phyloP scores from a whole-genome alignment of 2,329 filamentous ascomycete genomes.

The Epichloe aotearoae region DNA sequence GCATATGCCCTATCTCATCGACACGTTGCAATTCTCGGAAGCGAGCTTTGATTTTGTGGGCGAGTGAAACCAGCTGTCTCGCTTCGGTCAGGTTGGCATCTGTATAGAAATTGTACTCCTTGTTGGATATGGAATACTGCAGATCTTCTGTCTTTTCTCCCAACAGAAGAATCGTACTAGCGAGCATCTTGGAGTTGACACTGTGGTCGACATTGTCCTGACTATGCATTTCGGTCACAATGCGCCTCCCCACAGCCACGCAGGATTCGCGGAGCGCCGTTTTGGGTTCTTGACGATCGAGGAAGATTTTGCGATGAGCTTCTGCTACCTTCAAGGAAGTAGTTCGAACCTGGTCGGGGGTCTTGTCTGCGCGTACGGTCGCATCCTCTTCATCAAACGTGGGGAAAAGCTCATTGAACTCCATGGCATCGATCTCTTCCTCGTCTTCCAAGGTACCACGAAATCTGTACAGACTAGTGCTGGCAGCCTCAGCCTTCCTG shows the following conservation, averaged over 20 bases:
- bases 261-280: conserved; percentile 32
- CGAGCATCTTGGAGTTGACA: conserved; percentile 44
- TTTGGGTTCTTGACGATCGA: conserved; percentile 25
- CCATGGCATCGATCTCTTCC: conserved; percentile 59
- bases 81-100: conserved; percentile 66
- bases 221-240: conserved; percentile 16
- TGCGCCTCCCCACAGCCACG: conserved; percentile 28
- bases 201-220: conserved; percentile 19
- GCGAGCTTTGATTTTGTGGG: conserved; percentile 54
- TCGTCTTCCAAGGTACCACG: conserved; percentile 64
- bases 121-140: conserved; percentile 23
- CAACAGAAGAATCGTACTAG: conserved; percentile 52
- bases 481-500: conserved; percentile 58
- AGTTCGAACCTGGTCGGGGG: conserved; percentile 31
- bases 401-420: conserved; percentile 73
- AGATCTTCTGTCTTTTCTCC: conserved; percentile 42
- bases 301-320: conserved; percentile 43
- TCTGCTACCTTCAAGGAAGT: conserved; percentile 49
- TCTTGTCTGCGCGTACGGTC: conserved; percentile 17
- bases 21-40: conserved; percentile 59
- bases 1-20: conserved; percentile 59
- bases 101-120: conserved; percentile 75
- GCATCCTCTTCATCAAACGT: conserved; percentile 44
- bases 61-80: conserved; percentile 56
- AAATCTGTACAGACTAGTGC: conserved; percentile 71